Evolutionary conservation across 768 basidiomycete genomes (phyloP).

Genomic region (Calocybe gangraenosa): DNA sequence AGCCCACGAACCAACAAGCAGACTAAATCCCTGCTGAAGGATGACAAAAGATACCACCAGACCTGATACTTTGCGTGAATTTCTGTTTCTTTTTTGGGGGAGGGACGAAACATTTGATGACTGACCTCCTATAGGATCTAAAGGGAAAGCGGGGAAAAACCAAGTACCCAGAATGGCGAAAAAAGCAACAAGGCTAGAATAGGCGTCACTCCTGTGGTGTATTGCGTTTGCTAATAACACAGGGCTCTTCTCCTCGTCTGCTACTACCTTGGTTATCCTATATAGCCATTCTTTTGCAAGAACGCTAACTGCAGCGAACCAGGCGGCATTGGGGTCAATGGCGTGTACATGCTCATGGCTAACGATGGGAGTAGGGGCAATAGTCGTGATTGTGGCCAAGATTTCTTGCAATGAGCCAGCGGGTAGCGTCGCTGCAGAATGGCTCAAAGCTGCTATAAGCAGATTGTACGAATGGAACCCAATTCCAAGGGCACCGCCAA

Average conservation of each 20-base stretch:
- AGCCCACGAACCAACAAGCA: conserved; percentile 66
- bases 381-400: conserved; percentile 51
- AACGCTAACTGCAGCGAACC: conserved; percentile 86
- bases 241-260: conserved; percentile 85
- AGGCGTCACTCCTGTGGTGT: conserved; percentile 96
- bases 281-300: conserved; percentile 92
- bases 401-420: conserved; percentile 61
- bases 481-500: conserved; percentile 79
- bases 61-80: conserved; percentile 40
- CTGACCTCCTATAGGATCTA: conserved; percentile 92
- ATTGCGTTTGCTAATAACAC: conserved; percentile 95
- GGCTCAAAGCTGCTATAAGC: conserved; percentile 67
- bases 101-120: background rate
- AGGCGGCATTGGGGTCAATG: conserved; percentile 92
- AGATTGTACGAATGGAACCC: conserved; percentile 90
- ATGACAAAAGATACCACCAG: conserved; percentile 89
- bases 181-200: conserved; percentile 88
- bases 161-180: conserved; percentile 90
- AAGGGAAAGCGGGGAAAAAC: conserved; percentile 76
- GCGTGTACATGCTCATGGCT: conserved; percentile 56
- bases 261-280: conserved; percentile 82
- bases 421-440: conserved; percentile 59
- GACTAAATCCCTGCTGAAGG: conserved; percentile 65
- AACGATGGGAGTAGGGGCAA: conserved; percentile 49
- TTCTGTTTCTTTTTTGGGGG: background rate